These are phyloP conservation scores for Vitellaria paradoxa DNA, from an alignment of 179 eudicot species.

Conservation along the genomic window DNA sequence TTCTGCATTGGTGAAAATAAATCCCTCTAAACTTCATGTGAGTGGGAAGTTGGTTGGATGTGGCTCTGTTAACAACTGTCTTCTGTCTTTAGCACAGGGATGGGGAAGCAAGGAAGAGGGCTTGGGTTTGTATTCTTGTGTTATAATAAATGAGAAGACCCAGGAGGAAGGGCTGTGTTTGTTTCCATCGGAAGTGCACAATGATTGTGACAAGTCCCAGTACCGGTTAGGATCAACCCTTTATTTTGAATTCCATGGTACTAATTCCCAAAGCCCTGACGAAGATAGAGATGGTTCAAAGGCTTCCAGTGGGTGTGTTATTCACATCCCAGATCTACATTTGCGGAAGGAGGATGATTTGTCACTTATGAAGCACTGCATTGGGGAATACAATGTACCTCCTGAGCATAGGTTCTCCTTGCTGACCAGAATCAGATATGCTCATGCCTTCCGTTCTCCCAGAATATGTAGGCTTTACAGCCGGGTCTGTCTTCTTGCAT, in stretches of 20 bases:
- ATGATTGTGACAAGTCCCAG: conserved; percentile 64
- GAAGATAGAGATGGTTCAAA: conserved; percentile 43
- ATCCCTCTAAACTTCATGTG: conserved; percentile 88
- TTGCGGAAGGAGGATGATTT: conserved; percentile 84
- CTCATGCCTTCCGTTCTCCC: conserved; percentile 83
- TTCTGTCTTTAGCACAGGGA: conserved; percentile 94
- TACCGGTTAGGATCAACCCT: conserved; percentile 84
- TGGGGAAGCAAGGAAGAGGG: conserved; percentile 99
- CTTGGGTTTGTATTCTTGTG: conserved; percentile 91
- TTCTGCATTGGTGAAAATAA: conserved; percentile 81
- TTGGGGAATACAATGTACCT: conserved; percentile 75
- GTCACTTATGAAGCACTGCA: conserved; percentile 61
- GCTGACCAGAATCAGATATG: conserved; percentile 95
- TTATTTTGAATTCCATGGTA: conserved; percentile 84
- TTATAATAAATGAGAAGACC: conserved; percentile 74
- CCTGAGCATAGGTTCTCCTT: conserved; percentile 79
- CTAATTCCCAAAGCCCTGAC: conserved; percentile 45
- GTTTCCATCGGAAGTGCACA: conserved; percentile 64
- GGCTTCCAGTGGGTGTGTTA: conserved; percentile 50
- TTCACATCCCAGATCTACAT: conserved; percentile 80
- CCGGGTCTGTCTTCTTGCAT: conserved; percentile 87
- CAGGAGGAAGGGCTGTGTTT: conserved; percentile 71
- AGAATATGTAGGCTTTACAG: conserved; percentile 88
- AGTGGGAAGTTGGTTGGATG: conserved; percentile 95
- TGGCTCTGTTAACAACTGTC: conserved; percentile 80